These are phyloP conservation scores for Phoma sp. DNA, from an alignment of 2,329 filamentous ascomycete species.

Conservation along the genomic window DNA sequence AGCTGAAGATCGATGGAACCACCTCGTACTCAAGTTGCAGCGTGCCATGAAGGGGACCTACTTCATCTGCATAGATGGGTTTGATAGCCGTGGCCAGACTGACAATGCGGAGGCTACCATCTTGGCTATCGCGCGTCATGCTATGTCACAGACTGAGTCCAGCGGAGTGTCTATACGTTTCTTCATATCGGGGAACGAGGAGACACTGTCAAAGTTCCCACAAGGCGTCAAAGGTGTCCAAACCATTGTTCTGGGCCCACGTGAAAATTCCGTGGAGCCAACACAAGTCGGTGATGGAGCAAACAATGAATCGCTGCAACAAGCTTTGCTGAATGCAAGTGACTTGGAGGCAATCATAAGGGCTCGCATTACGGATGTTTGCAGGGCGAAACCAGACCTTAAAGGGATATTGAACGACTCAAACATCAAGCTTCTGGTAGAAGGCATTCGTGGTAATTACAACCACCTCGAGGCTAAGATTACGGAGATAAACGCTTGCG, in stretches of 20 bases:
- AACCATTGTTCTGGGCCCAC: not conserved
- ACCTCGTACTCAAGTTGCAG: slow-evolving; percentile 5
- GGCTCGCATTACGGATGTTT: slow-evolving; percentile 9
- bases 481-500: slow-evolving; percentile 21
- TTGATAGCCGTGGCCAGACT: slow-evolving; percentile 2
- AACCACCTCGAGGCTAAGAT: slow-evolving; percentile 22
- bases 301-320: too few relatives aligned
- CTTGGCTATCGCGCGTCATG: not conserved
- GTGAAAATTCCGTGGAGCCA: not conserved
- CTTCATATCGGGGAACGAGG: not conserved
- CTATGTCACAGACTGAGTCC: not conserved
- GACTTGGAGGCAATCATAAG: not conserved
- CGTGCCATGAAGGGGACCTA: slow-evolving; percentile 22
- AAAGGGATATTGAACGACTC: slow-evolving; percentile 15
- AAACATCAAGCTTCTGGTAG: slow-evolving; percentile 21
- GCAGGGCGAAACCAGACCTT: slow-evolving; percentile 17
- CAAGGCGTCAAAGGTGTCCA: not conserved
- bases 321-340: not conserved
- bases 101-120: not conserved
- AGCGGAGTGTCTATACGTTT: not conserved
- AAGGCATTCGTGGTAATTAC: slow-evolving; percentile 19
- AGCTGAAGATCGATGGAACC: not conserved
- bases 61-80: slow-evolving; percentile 24
- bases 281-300: not conserved
- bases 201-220: not conserved